Evolutionary conservation across 768 basidiomycete genomes (phyloP), one percentile per base, ranked within the genome.

Genomic region (Tricholoma sp.): DNA sequence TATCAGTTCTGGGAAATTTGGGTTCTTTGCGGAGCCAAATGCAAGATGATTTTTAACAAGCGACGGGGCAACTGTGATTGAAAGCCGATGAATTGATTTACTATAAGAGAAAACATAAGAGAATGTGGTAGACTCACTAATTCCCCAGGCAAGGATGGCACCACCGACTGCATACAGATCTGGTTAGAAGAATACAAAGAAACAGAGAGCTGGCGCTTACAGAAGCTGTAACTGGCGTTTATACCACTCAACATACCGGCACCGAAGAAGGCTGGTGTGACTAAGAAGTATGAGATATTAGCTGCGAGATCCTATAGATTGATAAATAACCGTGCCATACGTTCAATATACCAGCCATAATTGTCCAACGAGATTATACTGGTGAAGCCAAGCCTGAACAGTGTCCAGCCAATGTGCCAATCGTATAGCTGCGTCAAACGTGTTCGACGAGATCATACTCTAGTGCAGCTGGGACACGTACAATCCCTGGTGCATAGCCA

Each of bases 341-440:
- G 78, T 63, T 82, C 79, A 56, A 82, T 71, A 50, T 66, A 73
- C 80, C 83, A 84, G 22, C 83, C 81, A 57, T 76, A 83, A 64
- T 83, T 83, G 52, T 84, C 85, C 51, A 83, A 68, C 12, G 71
- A 71, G 59, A 86, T 84, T 65, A 84, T 83, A 60, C 77, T 76
- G 9, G 77, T 80, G 72, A 81, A 84, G n/a, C 82, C 84, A 22
- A 84, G 61, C 43, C 80, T 74, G 66, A 76, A 83, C 19, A 84
- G 71, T 14, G 80, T 79, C 79, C 83, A 85, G 56, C 82, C 83
- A 52, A 83, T 75, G 61, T 85, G 84, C 83, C 83, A 85, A 63
- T 85, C 84, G 63, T 76, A 83, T 16, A 80, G 65, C 79, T 80
- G 55, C 8, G n/a, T n/a, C 27, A 29, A 27, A 18, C 9, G n/a